Percentiles rank a stretch among this genome's conserved stretches.
These are phyloP conservation scores for Sphagnum tenellum DNA, from an alignment of 225 moss, liverwort and hornwort genomes.

Conservation along the genomic window DNA sequence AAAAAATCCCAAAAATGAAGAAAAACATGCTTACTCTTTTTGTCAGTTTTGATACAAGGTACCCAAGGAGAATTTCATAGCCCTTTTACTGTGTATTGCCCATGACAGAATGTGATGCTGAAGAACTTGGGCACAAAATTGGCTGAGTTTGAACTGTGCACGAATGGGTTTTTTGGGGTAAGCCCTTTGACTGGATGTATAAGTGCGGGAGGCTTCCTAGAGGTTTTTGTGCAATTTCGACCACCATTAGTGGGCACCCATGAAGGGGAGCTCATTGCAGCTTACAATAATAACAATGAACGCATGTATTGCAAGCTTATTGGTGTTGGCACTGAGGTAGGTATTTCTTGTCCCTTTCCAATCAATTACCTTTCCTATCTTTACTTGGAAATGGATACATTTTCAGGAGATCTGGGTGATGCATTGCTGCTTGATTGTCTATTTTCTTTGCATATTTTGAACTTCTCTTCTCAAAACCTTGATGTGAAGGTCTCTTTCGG, in stretches of 20 bases:
- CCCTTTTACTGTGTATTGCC: not conserved
- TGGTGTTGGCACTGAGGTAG: slow-evolving; percentile 36
- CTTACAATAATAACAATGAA: slow-evolving; percentile 21
- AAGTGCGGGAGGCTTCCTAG: slow-evolving; percentile 50
- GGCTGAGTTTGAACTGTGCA: slow-evolving; percentile 34
- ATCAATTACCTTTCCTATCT: too few species aligned
- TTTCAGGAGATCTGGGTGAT: too few species aligned
- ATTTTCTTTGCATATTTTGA: too few species aligned
- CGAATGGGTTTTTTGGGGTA: slow-evolving; percentile 31
- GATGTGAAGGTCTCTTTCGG: too few species aligned
- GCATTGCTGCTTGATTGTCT: too few species aligned
- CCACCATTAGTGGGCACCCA: slow-evolving; percentile 37
- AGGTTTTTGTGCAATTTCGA: slow-evolving; percentile 59
- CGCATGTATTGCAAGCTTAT: slow-evolving; percentile 34
- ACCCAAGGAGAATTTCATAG: too few species aligned
- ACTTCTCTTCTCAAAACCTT: too few species aligned
- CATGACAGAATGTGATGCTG: slow-evolving; percentile 66
- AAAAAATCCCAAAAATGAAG: too few species aligned
- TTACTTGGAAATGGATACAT: too few species aligned
- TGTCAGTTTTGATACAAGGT: too few species aligned
- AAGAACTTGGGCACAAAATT: slow-evolving; percentile 53
- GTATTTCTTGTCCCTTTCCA: not conserved
- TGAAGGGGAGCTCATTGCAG: slow-evolving; percentile 50
- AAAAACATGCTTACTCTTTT: too few species aligned
- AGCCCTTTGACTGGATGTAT: slow-evolving; percentile 39